A percentile compares a stretch with the other conserved stretches of the same genome.
phyloP scores from a whole-genome alignment of 108 stramenopile genomes.

The Nitzschia inconspicua region DNA sequence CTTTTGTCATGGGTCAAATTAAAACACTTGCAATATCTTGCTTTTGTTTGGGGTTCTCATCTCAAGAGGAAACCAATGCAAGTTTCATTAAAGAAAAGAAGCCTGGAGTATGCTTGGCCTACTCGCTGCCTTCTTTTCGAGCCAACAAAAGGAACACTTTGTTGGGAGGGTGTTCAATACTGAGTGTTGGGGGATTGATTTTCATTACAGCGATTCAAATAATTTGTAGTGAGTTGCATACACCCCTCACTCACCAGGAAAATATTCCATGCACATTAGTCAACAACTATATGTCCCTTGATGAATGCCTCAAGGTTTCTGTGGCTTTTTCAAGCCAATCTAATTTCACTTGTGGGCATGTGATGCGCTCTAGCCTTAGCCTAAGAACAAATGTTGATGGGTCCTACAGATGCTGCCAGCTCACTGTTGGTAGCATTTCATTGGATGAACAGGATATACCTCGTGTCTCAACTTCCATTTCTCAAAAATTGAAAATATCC shows the following conservation, averaged over 20 bases:
- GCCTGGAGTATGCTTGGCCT: background rate
- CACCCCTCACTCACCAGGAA: too few relatives aligned
- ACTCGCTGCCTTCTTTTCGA: background rate
- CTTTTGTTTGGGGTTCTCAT: constrained; percentile 38
- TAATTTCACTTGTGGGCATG: constrained; percentile 2
- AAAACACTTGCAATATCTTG: constrained; percentile 46
- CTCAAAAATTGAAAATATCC: constrained; percentile 1
- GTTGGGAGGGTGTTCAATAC: background rate
- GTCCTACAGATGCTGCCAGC: constrained; percentile 6
- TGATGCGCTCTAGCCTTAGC: constrained; percentile 10
- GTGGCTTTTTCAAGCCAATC: too few relatives aligned
- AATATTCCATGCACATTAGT: too few relatives aligned
- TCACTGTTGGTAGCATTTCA: constrained; percentile 12
- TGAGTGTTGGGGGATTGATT: background rate
- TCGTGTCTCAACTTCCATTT: too few relatives aligned
- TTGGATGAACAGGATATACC: background rate
- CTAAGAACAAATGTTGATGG: constrained; percentile 13
- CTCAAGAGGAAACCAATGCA: too few relatives aligned
- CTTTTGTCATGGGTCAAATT: constrained; percentile 34
- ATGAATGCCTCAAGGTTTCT: constrained; percentile 2
- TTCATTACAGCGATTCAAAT: constrained; percentile 7
- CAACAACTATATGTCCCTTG: constrained; percentile 4
- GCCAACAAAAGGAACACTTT: background rate
- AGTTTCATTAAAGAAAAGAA: background rate
- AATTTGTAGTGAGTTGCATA: background rate